Conservation (phyloP, 495 filamentous ascomycete genomes). For the Aspergillus biplanus region DNA sequence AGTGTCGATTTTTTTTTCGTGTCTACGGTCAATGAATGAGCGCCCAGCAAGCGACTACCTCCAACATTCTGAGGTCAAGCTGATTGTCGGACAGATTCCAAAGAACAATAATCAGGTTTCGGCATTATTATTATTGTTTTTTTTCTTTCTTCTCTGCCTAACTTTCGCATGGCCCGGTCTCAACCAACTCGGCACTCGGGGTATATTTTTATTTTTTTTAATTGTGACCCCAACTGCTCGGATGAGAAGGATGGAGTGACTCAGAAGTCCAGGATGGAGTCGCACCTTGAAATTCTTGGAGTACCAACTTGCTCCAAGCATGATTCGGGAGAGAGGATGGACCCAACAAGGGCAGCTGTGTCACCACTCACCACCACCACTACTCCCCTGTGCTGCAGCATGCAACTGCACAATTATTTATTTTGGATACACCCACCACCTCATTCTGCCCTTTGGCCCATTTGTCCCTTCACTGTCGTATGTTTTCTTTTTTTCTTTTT, state of each 20-base stretch:
- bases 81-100: too few species aligned
- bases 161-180: background rate
- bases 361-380: background rate
- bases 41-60: too few species aligned
- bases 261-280: conserved; percentile 3
- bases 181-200: background rate
- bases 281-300: background rate
- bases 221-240: conserved; percentile 1
- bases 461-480: background rate
- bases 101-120: too few species aligned
- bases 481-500: background rate
- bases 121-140: background rate
- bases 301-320: background rate
- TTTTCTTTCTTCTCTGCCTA: background rate
- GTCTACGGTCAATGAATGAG: background rate
- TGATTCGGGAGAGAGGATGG: background rate
- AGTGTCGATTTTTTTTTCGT: background rate
- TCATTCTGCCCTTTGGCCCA: background rate
- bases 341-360: background rate
- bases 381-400: background rate
- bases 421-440: background rate
- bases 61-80: too few species aligned
- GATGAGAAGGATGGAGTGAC: conserved; percentile 12
- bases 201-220: background rate
- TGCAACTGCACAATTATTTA: background rate